Evolutionary conservation across 352 stramenopile genomes (phyloP).

Genomic region (Pythium phragmitis): DNA sequence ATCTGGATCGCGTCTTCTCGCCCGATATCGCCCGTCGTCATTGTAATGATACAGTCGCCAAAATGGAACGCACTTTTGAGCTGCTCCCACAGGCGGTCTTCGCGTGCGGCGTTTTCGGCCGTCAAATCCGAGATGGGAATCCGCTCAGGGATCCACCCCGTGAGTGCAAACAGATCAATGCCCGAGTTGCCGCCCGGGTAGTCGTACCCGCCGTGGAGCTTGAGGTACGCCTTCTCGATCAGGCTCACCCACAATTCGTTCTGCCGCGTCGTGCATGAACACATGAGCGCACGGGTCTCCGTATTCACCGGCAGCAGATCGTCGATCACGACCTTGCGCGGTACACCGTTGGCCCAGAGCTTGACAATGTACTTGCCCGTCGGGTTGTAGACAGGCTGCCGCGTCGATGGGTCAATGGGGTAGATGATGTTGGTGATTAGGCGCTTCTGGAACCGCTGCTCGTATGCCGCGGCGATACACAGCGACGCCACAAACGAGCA

Average conservation of each 20-base stretch:
- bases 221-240: constrained; percentile 99
- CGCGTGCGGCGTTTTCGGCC: constrained; percentile 18
- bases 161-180: constrained; percentile 98
- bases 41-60: constrained; percentile 97
- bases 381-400: constrained; percentile 85
- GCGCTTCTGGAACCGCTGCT: constrained; percentile 88
- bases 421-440: constrained; percentile 96
- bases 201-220: constrained; percentile 96
- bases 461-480: constrained; percentile 90
- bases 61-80: constrained; percentile 92
- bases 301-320: constrained; percentile 91
- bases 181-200: constrained; percentile 97
- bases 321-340: constrained; percentile 93
- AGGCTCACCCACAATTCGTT: constrained; percentile 93
- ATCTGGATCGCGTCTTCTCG: constrained; percentile 74
- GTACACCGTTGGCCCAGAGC: constrained; percentile 95
- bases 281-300: constrained; percentile 67
- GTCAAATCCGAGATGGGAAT: constrained; percentile 64
- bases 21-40: constrained; percentile 89
- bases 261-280: constrained; percentile 74
- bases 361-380: constrained; percentile 97
- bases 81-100: constrained; percentile 85
- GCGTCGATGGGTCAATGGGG: constrained; percentile 79
- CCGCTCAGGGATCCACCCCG: constrained; percentile 97
- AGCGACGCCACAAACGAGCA: constrained; percentile 94